Evolutionary conservation across 495 filamentous ascomycete species (phyloP).

Genomic region (Xylaria flabelliformis): DNA sequence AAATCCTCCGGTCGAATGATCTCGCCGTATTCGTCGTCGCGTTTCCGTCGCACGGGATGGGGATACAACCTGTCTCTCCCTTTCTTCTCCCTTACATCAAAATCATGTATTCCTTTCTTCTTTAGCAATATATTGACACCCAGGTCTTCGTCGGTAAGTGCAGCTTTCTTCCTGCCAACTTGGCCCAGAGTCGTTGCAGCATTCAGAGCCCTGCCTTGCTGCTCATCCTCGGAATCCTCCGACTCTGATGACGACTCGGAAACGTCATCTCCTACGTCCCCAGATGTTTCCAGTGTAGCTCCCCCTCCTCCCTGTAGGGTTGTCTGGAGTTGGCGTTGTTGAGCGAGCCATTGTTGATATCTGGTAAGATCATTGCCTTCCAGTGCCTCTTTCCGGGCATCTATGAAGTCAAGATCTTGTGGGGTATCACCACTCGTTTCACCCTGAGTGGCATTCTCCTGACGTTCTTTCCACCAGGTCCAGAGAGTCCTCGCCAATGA

Average conservation of each 20-base stretch:
- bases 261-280: constrained; percentile 82
- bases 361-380: constrained; percentile 74
- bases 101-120: constrained; percentile 86
- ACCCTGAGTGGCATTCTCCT: constrained; percentile 59
- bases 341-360: constrained; percentile 91
- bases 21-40: constrained; percentile 91
- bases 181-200: constrained; percentile 81
- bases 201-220: constrained; percentile 91
- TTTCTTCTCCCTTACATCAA: constrained; percentile 89
- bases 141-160: constrained; percentile 81
- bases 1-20: constrained; percentile 92
- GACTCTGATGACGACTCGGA: constrained; percentile 80
- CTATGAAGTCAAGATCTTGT: constrained; percentile 62
- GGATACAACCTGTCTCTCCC: constrained; percentile 94
- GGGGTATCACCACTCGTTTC: constrained; percentile 68
- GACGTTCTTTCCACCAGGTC: constrained; percentile 73
- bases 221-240: constrained; percentile 86
- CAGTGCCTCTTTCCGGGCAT: constrained; percentile 67
- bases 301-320: constrained; percentile 72
- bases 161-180: constrained; percentile 80
- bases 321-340: constrained; percentile 77
- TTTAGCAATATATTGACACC: constrained; percentile 92
- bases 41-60: constrained; percentile 76
- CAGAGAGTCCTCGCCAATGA: constrained; percentile 67
- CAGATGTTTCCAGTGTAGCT: constrained; percentile 68